Evolutionary conservation across 2,329 filamentous ascomycete species (phyloP), one percentile per base, ranked within the genome.

Genomic region (Thyridium curvatum): DNA sequence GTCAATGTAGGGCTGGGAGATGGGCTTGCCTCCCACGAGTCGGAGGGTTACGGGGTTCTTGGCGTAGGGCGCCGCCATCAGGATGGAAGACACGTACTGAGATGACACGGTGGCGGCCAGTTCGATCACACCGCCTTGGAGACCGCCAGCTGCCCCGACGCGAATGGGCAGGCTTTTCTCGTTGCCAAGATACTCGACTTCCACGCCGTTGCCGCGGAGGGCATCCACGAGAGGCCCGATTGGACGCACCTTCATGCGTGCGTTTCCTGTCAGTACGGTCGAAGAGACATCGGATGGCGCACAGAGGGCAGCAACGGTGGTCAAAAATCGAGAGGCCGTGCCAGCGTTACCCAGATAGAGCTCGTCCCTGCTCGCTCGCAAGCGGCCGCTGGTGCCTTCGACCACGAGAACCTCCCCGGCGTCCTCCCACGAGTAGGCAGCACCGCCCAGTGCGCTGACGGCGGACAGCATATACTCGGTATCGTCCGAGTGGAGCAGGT

Each of bases 381-480:
- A 72, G 46, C 80, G 76, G 37, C 93, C 93, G n/a, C 90, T 91
- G 52, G 88, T 94, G 39, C 93, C 93, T 45, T 85, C 82, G 13
- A 98, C 86, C 3, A 94, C 81, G 18, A 98, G 73, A 8, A 93
- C 81, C 51, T 93, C 86, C n/a, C 93, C 93, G 41, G 89, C 85
- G 38, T 96, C 86, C 61, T 96, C 88, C 91, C 91, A 98, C 1
- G 82, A 78, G 64, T 94, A 97, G 1, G 84, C 84, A 14, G 90
- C 91, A 21, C 90, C 93, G 26, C 86, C 82, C 17, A 98, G 76
- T 52, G 83, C 82, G 18, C 78, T 76, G 41, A 98, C 81, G n/a
- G 93, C 91, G 41, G 88, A 88, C 33, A 98, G 71, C 93, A 98
- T 98, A 61, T 87, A 93, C 59, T 97, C 88, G 0, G 90, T 95